Evolutionary conservation across 352 stramenopile genomes (phyloP), one percentile per base, ranked within the genome.

Genomic region (Detonula confervacea): DNA sequence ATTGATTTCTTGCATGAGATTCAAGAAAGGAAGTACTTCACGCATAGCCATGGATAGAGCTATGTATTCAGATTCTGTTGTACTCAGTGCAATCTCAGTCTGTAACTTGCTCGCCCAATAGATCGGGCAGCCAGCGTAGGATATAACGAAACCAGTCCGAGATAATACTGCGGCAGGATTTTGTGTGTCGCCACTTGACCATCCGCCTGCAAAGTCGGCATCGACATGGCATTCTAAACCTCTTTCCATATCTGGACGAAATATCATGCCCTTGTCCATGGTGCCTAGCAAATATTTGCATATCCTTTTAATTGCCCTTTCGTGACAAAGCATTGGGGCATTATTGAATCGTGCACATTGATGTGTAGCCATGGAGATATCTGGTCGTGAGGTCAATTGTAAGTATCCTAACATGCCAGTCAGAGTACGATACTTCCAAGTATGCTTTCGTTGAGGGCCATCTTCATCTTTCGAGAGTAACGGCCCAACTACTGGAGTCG

Each of bases 11-110:
- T 82, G 6, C 20, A 84, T 59, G 0, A 82, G 2, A 46, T 65
- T 63, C 30, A 84, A 51, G 0, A 84, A 57, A 20, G 71, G 66
- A 35, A 82, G 33, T 29, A 85, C 44, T 35, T 76, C 51, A 46
- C 65, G 9, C 18, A 84, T 46, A 12, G 66, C 39, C 5, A 18
- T 5, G 4, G 46, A 76, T 18, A 79, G 25, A 11, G 69, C 64
- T 33, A 83, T 83, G 47, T 84, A 86, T 29, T 89, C 79, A 27
- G 63, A 44, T 49, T 87, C 74, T 2, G 75, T 62, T n/a, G 73
- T 81, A 47, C 60, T 81, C 0, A 87, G 37, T 16, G 80, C 73
- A 27, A 84, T 78, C 24, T 84, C 80, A 9, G 55, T 78, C 35
- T 87, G 74, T 6, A 81, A 39, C 22, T 81, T 77, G n/a, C 59